Base-by-base conservation (phyloP, 1,284 basidiomycete genomes). In the Entoloma clypeatum region DNA sequence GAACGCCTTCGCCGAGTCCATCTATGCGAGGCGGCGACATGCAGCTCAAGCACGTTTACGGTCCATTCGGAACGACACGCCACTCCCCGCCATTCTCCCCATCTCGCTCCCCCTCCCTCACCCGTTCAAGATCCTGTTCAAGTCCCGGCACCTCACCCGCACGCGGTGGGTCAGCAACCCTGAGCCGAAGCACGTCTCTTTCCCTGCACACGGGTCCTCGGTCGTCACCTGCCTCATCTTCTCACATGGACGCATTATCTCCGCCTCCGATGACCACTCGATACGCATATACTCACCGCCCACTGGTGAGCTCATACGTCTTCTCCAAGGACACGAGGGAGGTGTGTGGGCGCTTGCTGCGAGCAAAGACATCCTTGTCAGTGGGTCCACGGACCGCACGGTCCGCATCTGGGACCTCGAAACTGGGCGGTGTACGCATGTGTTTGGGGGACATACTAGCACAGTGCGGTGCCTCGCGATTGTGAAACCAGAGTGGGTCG, bases 221-320 rank as follows among this genome's bases (percentile, higher is more conserved):
- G 93, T 96, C 43, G 91, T 97, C 51, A 97, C 93, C 22, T 95
- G 92, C 63, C 76, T 96, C 36, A 79, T 96, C 56, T 92, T 97
- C 68, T 94, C 93, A 37, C 81, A 82, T 51, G 87, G 88, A 32
- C 90, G 93, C 54, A 91, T 97, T 63, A 92, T 97, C 54, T 92
- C 90, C 4, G 93, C 93, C 7, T 95, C 92, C 1, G 91, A 93
- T 59, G 90, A 92, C 61, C 89, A 94, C 57, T 89, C 89, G 3
- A 95, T 97, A 55, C 88, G 93, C 59, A 81, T 96, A 33, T 95
- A 94, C 62, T 85, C 83, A 18, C 91, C 91, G 11, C 62, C 73
- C 17, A 90, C 85, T 0, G 93, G 93, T 5, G 73, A 79, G 34
- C 73, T 90, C 17, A 63, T 85, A 4, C 80, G 77, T 39, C 78